Evolutionary conservation across 129 eudicot species (phyloP), one percentile per base, ranked within the genome.

Genomic region (Centella asiatica): DNA sequence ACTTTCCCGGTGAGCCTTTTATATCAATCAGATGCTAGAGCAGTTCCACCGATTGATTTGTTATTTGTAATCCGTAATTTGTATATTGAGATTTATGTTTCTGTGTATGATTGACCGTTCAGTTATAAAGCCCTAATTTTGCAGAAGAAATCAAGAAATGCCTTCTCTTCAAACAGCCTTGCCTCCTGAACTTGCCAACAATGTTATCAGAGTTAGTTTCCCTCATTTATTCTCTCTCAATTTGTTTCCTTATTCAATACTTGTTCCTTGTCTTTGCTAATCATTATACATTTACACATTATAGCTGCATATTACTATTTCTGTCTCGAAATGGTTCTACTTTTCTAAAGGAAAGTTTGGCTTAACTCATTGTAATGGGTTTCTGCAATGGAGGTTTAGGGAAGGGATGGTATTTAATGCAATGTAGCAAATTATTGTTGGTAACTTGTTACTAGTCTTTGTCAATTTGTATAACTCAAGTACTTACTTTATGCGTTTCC

Each of bases 181-280:
- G 52, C 97, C 97, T 71, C 95, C 95, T 23, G 97, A 89, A 49
- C 88, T 89, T 31, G 97, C 95, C 47, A 76, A 89, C 64, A 85
- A 85, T 65, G 84, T 80, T 25, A 66, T 89, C 68, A 50, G 97
- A 77, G 97, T 88, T 62, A 27, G 67, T 9, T 2, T 26, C 66
- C 33, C 10, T 44, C 47, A 61, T 61, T 53, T 61, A 44, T 34
- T 31, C 46, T 62, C 40, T 42, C 67, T n/a, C 15, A 53, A 40
- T 59, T 44, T 27, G 36, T 31, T 4, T 73, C 13, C 63, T 37
- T 71, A 4, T 49, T 14, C 14, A 37, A 42, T 11, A 12, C 2
- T 42, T 42, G 17, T 42, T 42, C 19, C 15, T 12, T 11, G 47
- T 11, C 12, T 42, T n/a, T n/a, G n/a, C n/a, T n/a, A n/a, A n/a